These are phyloP conservation scores for Sinapis alba DNA, from an alignment of 441 rosid genomes.

Conservation along the genomic window DNA sequence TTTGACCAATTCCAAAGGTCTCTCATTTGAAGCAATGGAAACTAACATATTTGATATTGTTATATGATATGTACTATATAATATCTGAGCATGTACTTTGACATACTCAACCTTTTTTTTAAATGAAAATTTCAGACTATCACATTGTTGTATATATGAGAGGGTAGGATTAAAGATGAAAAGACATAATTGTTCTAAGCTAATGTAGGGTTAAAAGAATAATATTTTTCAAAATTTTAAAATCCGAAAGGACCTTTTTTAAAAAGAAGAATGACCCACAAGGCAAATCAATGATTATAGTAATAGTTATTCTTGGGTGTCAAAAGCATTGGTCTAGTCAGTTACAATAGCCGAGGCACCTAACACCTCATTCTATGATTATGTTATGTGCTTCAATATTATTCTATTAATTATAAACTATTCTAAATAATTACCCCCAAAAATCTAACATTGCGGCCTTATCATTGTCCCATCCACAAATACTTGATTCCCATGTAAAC, in stretches of 20 bases:
- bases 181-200: conserved; percentile 37
- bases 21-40: neutral
- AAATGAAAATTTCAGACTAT: conserved; percentile 3
- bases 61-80: neutral
- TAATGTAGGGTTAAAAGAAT: conserved; percentile 19
- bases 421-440: conserved; percentile 17
- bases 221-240: conserved; percentile 23
- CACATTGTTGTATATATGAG: neutral
- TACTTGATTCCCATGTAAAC: conserved; percentile 24
- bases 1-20: conserved; percentile 21
- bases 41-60: conserved; percentile 1
- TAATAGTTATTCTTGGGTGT: conserved; percentile 24
- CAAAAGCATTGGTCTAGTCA: conserved; percentile 38
- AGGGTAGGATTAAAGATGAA: conserved; percentile 35
- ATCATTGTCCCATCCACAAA: conserved; percentile 39
- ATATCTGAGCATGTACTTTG: conserved; percentile 4
- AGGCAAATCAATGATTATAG: conserved; percentile 28
- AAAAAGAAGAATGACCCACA: conserved; percentile 43
- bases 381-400: conserved; percentile 28
- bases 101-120: neutral
- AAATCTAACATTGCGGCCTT: conserved; percentile 40
- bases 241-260: conserved; percentile 33
- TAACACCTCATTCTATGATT: conserved; percentile 43
- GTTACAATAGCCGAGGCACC: conserved; percentile 42
- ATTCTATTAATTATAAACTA: neutral